phyloP scores from a whole-genome alignment of 441 rosid genomes.

The Cnidoscolus chayamansa region DNA sequence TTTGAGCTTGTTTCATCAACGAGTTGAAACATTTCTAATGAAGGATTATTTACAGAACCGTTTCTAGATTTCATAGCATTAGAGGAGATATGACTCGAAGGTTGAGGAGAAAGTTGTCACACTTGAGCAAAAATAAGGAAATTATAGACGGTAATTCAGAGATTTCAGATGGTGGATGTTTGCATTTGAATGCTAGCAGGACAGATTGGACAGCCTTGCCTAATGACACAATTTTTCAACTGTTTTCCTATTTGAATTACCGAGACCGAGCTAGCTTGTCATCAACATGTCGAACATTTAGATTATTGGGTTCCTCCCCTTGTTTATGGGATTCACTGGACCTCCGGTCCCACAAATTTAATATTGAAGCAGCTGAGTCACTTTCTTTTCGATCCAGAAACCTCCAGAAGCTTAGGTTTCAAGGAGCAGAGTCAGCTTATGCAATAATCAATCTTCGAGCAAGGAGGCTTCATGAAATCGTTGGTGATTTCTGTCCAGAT shows the following conservation, averaged over 20 bases:
- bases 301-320: slow-evolving; percentile 38
- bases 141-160: slow-evolving; percentile 20
- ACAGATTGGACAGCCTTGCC: slow-evolving; percentile 52
- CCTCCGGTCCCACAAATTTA: slow-evolving; percentile 39
- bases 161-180: slow-evolving; percentile 17
- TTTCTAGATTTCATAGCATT: slow-evolving; percentile 6
- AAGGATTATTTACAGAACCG: slow-evolving; percentile 12
- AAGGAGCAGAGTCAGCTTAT: slow-evolving; percentile 46
- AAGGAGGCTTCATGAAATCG: slow-evolving; percentile 37
- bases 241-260: slow-evolving; percentile 42
- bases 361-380: slow-evolving; percentile 22
- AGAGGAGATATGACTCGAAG: slow-evolving; percentile 30
- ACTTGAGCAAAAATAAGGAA: slow-evolving; percentile 18
- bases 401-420: slow-evolving; percentile 39
- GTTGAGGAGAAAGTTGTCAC: slow-evolving; percentile 30
- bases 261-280: slow-evolving; percentile 52
- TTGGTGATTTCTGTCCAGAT: slow-evolving; percentile 41
- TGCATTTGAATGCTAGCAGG: slow-evolving; percentile 5
- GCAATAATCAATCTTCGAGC: slow-evolving; percentile 43
- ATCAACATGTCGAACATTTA: slow-evolving; percentile 42
- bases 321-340: slow-evolving; percentile 49
- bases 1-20: slow-evolving; percentile 13
- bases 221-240: slow-evolving; percentile 44
- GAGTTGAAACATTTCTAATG: slow-evolving; percentile 4
- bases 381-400: slow-evolving; percentile 37